Conservation (phyloP, 2,329 filamentous ascomycete genomes). For the Chaetomium strumarium region DNA sequence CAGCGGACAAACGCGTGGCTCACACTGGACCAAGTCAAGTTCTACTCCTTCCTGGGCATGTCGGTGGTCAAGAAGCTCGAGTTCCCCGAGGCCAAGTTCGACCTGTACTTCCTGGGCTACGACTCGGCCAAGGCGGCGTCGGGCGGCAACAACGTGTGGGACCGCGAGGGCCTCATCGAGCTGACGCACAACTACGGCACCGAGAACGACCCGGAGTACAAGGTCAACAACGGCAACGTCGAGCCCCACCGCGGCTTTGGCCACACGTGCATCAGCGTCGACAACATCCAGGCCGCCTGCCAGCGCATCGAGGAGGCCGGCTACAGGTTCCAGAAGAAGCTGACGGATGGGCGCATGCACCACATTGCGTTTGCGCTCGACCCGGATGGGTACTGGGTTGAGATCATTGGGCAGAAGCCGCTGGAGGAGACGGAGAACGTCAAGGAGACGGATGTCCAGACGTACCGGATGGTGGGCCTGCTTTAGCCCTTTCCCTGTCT, state of each 20-base stretch:
- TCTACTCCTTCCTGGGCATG: slow-evolving; percentile 91
- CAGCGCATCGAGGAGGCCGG: slow-evolving; percentile 82
- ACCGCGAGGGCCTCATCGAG: slow-evolving; percentile 86
- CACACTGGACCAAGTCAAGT: slow-evolving; percentile 57
- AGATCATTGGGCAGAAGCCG: slow-evolving; percentile 68
- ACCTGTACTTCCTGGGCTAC: slow-evolving; percentile 92
- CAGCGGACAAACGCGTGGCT: not conserved
- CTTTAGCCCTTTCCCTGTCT: not conserved
- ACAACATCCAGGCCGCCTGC: slow-evolving; percentile 85
- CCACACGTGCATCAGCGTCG: slow-evolving; percentile 77
- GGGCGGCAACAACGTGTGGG: slow-evolving; percentile 62
- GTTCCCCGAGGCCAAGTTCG: slow-evolving; percentile 85
- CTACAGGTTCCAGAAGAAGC: slow-evolving; percentile 92
- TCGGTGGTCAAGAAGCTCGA: slow-evolving; percentile 73
- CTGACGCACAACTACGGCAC: slow-evolving; percentile 83
- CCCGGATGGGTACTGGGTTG: slow-evolving; percentile 83
- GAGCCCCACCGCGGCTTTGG: slow-evolving; percentile 81
- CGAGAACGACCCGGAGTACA: slow-evolving; percentile 75
- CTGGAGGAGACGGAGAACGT: slow-evolving; percentile 66
- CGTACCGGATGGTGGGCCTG: slow-evolving; percentile 63
- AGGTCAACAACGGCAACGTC: slow-evolving; percentile 81
- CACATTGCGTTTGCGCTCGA: slow-evolving; percentile 87
- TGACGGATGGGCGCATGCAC: slow-evolving; percentile 80
- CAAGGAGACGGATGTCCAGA: slow-evolving; percentile 64
- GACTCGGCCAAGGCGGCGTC: slow-evolving; percentile 71